These are phyloP conservation scores for Pisolithus marmoratus DNA, from an alignment of 768 basidiomycete species.

Conservation along the genomic window DNA sequence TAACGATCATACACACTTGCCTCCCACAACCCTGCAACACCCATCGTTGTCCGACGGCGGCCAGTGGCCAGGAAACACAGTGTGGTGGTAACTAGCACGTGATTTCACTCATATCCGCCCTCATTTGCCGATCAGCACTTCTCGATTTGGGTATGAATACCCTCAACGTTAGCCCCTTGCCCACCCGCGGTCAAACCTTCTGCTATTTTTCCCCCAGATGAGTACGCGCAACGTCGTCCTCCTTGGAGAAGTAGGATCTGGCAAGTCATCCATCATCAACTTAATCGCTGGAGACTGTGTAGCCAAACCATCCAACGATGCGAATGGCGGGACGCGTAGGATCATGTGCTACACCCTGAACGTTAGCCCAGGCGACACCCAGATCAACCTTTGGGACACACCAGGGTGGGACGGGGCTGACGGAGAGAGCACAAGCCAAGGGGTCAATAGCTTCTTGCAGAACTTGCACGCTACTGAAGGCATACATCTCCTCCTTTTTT, in stretches of 20 bases:
- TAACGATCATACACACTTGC: slow-evolving; percentile 20
- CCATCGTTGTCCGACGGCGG: slow-evolving; percentile 30
- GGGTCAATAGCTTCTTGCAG: not conserved
- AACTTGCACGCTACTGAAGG: not conserved
- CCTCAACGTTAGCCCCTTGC: no score
- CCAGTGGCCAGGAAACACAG: no score
- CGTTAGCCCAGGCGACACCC: not conserved
- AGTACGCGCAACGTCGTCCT: not conserved
- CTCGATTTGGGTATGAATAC: not conserved
- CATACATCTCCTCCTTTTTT: not conserved
- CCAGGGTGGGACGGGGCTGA: not conserved
- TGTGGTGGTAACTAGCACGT: not conserved
- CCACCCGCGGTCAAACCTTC: not conserved
- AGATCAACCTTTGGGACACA: not conserved
- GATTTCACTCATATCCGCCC: not conserved
- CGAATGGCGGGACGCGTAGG: not conserved
- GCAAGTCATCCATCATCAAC: not conserved
- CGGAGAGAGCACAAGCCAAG: not conserved
- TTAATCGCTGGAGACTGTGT: not conserved
- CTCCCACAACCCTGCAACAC: slow-evolving; percentile 48
- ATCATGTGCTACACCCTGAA: not conserved
- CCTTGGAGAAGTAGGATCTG: not conserved
- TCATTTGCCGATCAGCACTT: no score
- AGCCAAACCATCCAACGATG: not conserved
- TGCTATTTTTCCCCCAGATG: not conserved